Evolutionary conservation across 305 asterid genomes (phyloP).

Genomic region (Coffea humblotiana): DNA sequence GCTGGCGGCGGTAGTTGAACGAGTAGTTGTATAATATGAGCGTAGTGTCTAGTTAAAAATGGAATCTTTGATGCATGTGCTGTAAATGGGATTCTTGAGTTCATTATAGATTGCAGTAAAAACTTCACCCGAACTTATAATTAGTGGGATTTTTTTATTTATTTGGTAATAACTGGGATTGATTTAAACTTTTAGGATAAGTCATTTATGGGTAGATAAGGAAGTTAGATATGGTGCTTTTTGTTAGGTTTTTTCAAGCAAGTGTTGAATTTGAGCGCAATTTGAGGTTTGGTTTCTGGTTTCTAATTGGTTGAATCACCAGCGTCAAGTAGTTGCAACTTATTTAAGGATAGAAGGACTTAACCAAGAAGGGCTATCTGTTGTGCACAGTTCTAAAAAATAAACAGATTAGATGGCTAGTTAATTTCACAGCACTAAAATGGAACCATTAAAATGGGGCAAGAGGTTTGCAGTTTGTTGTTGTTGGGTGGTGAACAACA

Average conservation of each 20-base stretch:
- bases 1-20: slow-evolving; percentile 15
- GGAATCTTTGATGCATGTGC: not conserved
- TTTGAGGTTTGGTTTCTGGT: slow-evolving; percentile 1
- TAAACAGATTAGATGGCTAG: not conserved
- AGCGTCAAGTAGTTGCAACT: slow-evolving; percentile 11
- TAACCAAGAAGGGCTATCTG: not conserved
- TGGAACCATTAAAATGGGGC: not conserved
- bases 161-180: slow-evolving; percentile 4
- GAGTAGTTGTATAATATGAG: not conserved
- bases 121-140: not conserved
- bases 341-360: not conserved
- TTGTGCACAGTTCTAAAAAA: not conserved
- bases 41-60: not conserved
- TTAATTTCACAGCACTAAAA: not conserved
- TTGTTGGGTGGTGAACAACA: slow-evolving; percentile 10
- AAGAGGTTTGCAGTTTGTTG: not conserved
- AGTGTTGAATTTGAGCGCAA: slow-evolving; percentile 5
- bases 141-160: no score
- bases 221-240: slow-evolving; percentile 4
- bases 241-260: not conserved
- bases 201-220: slow-evolving; percentile 12
- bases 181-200: not conserved
- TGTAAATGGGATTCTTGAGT: slow-evolving; percentile 9
- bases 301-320: slow-evolving; percentile 10
- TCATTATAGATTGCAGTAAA: not conserved